Base-by-base conservation (phyloP, 495 filamentous ascomycete genomes). In the Acidomyces sp. region DNA sequence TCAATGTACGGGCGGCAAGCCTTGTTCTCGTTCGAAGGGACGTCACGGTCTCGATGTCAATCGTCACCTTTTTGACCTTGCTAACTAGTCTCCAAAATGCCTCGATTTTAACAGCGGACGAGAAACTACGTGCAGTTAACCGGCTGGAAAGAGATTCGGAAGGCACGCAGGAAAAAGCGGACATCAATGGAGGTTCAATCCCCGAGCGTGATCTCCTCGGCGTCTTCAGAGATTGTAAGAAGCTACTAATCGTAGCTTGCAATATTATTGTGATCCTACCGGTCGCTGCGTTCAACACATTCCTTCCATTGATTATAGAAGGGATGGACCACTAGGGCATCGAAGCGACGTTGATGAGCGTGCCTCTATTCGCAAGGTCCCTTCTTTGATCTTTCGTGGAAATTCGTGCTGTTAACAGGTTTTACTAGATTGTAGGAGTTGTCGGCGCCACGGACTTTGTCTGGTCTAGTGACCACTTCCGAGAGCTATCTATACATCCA, bases 301-400 rank as follows among this genome's bases (percentile, higher is more conserved):
- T 29, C 13, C 13, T 29, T 9, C 26, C 26, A 9, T 13, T 29
- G 9, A 13, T 49, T 18, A 30, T 43, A 10, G n/a, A 49, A 18
- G 47, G 47, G 3, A 41, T 50, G 9, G 47, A 43, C 6, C 46
- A 50, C 29, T 10, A n/a, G 6, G 47, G 47, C 3, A 20, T 41
- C 4, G 26, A 15, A 16, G 47, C 47, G 12, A 31, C 17, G 2
- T 30, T 50, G 24, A 50, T 50, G 47, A 39, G 16, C 17, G 47
- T 50, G n/a, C 37, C 47, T 3, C 47, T 43, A 5, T 50, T 40
- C 36, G n/a, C n/a, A n/a, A n/a, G n/a, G n/a, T n/a, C n/a, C n/a
- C n/a, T n/a, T n/a, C n/a, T n/a, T n/a, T n/a, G n/a, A n/a, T n/a
- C n/a, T n/a, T n/a, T n/a, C n/a, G n/a, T n/a, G n/a, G n/a, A n/a